Conservation (phyloP, 352 stramenopile genomes). For the Phytophthora pisi region DNA sequence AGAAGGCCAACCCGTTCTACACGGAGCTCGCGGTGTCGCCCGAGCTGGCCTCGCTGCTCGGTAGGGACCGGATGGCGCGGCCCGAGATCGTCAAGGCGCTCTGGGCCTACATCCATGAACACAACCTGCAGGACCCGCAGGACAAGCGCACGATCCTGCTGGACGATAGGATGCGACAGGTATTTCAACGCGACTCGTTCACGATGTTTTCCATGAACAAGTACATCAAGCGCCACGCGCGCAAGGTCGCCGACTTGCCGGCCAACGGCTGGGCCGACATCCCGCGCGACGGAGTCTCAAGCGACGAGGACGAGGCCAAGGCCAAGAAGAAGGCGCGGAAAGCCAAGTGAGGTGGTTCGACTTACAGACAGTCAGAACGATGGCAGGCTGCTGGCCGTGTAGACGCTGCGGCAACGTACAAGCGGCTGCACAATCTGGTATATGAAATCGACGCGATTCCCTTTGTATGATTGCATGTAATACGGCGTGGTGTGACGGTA, state of each 20-base stretch:
- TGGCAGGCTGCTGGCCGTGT: conserved; percentile 15
- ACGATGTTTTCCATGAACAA: conserved; percentile 93
- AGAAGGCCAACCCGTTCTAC: conserved; percentile 78
- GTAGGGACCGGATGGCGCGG: conserved; percentile 83
- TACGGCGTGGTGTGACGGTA: no score
- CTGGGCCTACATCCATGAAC: conserved; percentile 96
- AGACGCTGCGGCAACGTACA: conserved; percentile 19
- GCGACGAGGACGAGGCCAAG: conserved; percentile 77
- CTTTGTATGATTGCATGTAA: conserved; percentile 24
- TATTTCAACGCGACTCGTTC: conserved; percentile 85
- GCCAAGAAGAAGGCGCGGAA: conserved; percentile 47
- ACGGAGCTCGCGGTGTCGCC: conserved; percentile 77
- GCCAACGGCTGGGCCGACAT: conserved; percentile 75
- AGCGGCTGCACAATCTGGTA: conserved; percentile 17
- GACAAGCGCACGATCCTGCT: conserved; percentile 95
- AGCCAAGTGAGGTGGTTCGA: conserved; percentile 21
- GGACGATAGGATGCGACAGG: conserved; percentile 85
- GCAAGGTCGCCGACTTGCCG: conserved; percentile 71
- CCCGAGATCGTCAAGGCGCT: conserved; percentile 94
- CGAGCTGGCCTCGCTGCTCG: conserved; percentile 77
- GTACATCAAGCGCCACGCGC: conserved; percentile 86
- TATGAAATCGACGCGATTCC: conserved; percentile 34
- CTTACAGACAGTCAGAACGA: conserved; percentile 11
- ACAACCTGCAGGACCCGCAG: conserved; percentile 94
- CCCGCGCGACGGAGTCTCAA: conserved; percentile 75